Evolutionary conservation across 495 filamentous ascomycete genomes (phyloP), one percentile per base, ranked within the genome.

Genomic region (Lineolata rhizophorae): DNA sequence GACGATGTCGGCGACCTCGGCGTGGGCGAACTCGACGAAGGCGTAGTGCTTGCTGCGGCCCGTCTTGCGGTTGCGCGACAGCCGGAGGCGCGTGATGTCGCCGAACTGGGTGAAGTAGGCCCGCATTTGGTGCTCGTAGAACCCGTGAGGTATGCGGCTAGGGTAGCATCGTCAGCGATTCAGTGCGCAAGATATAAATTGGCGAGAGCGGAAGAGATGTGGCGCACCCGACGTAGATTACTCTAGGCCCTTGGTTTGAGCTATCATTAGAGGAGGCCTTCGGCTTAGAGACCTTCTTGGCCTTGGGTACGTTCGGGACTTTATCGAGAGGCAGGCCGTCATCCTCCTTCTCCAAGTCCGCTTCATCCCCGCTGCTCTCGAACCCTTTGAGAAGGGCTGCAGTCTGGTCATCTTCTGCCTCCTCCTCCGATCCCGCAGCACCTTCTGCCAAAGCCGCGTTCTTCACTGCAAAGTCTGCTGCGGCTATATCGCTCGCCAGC

Each of bases 41-140:
- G 81, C 87, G 45, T 75, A 87, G 60, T 95, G 87, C 56, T 79
- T 85, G 42, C 72, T 78, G 22, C 65, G 62, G 31, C 90, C 87
- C 15, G 82, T 94, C 48, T 73, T 72, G 43, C 68, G 72, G 62
- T 91, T 94, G 36, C 90, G 78, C 3, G 82, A 87, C 21, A 97
- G 67, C 39, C 85, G 72, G 19, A 97, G 65, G 31, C 66, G 67
- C 30, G 59, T 67, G 42, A 97, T 79, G 2, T 67, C 58, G 48
- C 87, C 90, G 47, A 97, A 97, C 53, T 95, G 87, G n/a, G 70
- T 64, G 48, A 95, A 94, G 61, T 95, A 97, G 28, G 66, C 61
- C 31, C 70, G 70, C 76, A 97, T 93, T 54, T 95, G 75, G 47
- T 80, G 67, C 56, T 95, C 90, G 61, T 82, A 94, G 65, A 97